phyloP scores from a whole-genome alignment of 148 eudicot species.

The Amaranthus cruentus region DNA sequence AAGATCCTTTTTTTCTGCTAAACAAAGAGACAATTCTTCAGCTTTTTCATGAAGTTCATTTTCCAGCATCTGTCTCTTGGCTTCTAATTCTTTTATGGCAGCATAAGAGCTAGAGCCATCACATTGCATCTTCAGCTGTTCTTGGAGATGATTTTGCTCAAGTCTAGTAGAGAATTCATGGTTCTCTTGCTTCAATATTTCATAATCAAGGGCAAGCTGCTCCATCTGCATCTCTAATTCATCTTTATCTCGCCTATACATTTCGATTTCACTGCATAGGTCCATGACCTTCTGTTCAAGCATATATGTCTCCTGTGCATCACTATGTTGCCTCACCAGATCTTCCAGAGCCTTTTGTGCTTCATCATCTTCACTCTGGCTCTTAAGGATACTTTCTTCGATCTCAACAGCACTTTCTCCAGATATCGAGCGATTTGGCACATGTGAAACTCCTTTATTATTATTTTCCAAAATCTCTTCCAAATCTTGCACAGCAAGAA shows the following conservation, averaged over 20 bases:
- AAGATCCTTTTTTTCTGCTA: conserved; percentile 24
- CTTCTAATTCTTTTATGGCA: conserved; percentile 25
- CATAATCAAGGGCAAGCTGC: conserved; percentile 95
- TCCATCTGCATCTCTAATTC: conserved; percentile 92
- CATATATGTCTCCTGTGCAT: conserved; percentile 51
- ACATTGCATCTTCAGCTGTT: conserved; percentile 79
- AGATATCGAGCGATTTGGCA: conserved; percentile 25
- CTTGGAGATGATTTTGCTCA: conserved; percentile 74
- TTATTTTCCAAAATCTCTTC: conserved; percentile 78
- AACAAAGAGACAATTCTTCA: conserved; percentile 31
- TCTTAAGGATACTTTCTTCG: conserved; percentile 32
- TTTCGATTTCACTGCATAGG: conserved; percentile 67
- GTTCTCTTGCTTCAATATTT: conserved; percentile 90
- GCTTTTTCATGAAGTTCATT: conserved; percentile 30
- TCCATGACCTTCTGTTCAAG: conserved; percentile 78
- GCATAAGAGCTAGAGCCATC: conserved; percentile 68
- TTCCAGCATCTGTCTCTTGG: conserved; percentile 30
- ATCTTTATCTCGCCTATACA: conserved; percentile 76
- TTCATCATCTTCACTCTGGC: conserved; percentile 62
- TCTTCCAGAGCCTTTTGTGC: conserved; percentile 76
- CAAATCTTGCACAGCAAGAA: conserved; percentile 81
- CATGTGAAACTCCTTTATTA: conserved; percentile 35
- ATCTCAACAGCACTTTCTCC: conserved; percentile 31
- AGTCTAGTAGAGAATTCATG: conserved; percentile 62
- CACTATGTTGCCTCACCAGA: conserved; percentile 67